Percentiles rank a stretch among this genome's conserved stretches.
These are phyloP conservation scores for Ceratopteris richardii DNA, from an alignment of 75 land plant genomes.

Conservation along the genomic window DNA sequence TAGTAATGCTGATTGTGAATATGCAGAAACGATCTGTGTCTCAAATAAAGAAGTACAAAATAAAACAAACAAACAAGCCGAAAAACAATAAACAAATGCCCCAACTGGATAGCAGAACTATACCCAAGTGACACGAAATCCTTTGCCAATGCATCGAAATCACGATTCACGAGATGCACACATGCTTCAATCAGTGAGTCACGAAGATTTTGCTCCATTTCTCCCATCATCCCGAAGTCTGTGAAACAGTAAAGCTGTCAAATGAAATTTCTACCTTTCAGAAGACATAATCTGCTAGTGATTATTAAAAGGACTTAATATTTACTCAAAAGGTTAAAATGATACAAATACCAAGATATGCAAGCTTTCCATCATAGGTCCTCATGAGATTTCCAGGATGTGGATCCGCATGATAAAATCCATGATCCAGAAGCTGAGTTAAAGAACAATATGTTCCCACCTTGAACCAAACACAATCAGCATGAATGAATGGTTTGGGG, in stretches of 20 bases:
- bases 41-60: no score
- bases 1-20: no score
- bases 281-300: no score
- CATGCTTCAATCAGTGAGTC: constrained; percentile 92
- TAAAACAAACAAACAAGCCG: no score
- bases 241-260: constrained; percentile 1
- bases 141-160: constrained; percentile 81
- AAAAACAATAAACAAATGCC: not conserved
- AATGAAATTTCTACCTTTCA: not conserved
- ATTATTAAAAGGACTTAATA: no score
- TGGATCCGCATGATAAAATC: constrained; percentile 99
- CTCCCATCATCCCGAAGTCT: constrained; percentile 99
- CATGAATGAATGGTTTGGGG: no score
- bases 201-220: constrained; percentile 71
- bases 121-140: constrained; percentile 98
- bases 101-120: not conserved
- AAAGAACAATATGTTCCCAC: constrained; percentile 93
- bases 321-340: not conserved
- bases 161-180: constrained; percentile 92
- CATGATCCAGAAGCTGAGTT: constrained; percentile 81
- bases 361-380: constrained; percentile 88
- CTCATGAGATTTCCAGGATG: constrained; percentile 96
- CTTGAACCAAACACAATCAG: constrained; percentile 20
- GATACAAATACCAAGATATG: constrained; percentile 63
- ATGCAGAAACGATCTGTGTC: no score